Conservation (phyloP, 1,139 yeast genomes). For the Debaryomyces sp. region DNA sequence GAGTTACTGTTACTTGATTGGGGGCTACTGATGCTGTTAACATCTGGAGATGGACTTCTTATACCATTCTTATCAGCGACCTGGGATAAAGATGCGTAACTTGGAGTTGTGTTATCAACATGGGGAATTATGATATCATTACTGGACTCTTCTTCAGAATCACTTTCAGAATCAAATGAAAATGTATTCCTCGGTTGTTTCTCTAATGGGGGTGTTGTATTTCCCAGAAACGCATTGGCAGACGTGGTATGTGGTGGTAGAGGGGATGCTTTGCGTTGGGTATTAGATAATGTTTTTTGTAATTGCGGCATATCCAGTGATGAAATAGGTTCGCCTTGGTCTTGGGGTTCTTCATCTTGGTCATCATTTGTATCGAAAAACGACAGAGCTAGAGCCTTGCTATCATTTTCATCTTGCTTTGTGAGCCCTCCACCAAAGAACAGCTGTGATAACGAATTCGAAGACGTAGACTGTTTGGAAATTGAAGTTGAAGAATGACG, state of each 20-base stretch:
- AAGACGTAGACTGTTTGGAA: slow-evolving; percentile 45
- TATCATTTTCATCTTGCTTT: slow-evolving; percentile 5
- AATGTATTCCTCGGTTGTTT: slow-evolving; percentile 24
- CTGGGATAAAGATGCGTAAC: slow-evolving; percentile 50
- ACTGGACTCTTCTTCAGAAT: slow-evolving; percentile 33
- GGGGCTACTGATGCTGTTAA: neutral
- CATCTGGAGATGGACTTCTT: slow-evolving; percentile 33
- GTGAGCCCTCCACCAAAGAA: slow-evolving; percentile 29
- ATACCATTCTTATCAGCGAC: slow-evolving; percentile 53
- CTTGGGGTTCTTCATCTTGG: slow-evolving; percentile 10
- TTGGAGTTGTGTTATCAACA: slow-evolving; percentile 19
- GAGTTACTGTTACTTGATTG: neutral
- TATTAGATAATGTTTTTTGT: slow-evolving; percentile 23
- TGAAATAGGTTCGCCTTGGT: slow-evolving; percentile 6
- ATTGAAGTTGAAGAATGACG: slow-evolving; percentile 38
- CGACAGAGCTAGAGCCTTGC: slow-evolving; percentile 3
- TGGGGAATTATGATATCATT: slow-evolving; percentile 26
- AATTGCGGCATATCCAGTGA: slow-evolving; percentile 3
- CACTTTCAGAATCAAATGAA: slow-evolving; percentile 35
- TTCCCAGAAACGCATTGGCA: slow-evolving; percentile 42
- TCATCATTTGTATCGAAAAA: slow-evolving; percentile 3
- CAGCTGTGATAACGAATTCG: slow-evolving; percentile 38
- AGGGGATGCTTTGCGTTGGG: slow-evolving; percentile 42
- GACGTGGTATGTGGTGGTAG: slow-evolving; percentile 52
- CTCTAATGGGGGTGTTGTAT: slow-evolving; percentile 24